Conservation (phyloP, 208 protist genomes). For the Leishmania braziliensis region DNA sequence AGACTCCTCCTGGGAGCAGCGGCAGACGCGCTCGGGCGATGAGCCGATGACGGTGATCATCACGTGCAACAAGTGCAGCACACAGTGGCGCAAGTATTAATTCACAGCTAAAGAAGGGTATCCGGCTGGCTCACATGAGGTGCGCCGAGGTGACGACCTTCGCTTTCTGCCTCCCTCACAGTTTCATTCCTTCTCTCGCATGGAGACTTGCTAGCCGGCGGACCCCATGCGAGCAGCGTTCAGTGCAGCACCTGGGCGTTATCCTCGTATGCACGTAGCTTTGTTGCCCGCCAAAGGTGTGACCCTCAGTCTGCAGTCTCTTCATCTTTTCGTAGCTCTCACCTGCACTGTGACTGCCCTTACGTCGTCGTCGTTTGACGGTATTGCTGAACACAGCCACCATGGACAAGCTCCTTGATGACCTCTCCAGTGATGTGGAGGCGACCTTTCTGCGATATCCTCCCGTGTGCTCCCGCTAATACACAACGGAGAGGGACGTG, state of each 20-base stretch:
- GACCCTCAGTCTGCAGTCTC: not conserved
- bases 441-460: not conserved
- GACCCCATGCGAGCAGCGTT: too few species aligned
- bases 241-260: not conserved
- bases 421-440: too few species aligned
- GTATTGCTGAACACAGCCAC: not conserved
- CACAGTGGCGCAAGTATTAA: conserved; percentile 72
- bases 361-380: not conserved
- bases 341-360: not conserved
- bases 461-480: not conserved
- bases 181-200: too few species aligned
- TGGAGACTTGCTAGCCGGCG: not conserved
- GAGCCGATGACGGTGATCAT: conserved; percentile 98
- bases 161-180: not conserved
- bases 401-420: not conserved
- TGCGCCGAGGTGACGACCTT: not conserved
- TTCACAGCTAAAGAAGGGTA: not conserved
- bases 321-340: not conserved
- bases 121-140: not conserved
- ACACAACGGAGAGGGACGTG: not conserved
- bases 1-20: conserved; percentile 92
- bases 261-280: not conserved
- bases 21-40: conserved; percentile 97
- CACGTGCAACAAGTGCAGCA: conserved; percentile 91
- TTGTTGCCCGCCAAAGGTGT: not conserved